Evolutionary conservation across 2,329 filamentous ascomycete genomes (phyloP), one percentile per base, ranked within the genome.

Genomic region (Metarhizium humberi): DNA sequence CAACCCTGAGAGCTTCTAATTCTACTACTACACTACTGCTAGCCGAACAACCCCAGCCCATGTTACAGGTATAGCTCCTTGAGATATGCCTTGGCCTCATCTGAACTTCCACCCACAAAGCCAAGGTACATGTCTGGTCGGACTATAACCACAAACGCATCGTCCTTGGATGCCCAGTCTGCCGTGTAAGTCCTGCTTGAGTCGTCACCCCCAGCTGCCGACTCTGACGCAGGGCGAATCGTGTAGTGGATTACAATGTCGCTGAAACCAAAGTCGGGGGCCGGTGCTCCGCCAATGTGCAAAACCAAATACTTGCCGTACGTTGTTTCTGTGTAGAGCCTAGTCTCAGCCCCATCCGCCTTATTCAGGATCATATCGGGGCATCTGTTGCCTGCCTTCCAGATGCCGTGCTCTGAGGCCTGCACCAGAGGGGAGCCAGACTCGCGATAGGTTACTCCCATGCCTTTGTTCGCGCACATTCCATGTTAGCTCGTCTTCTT

Each of bases 121-220:
- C 70, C 71, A 56, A 73, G 66, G 51, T 74, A 74, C 71, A 73
- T 71, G 56, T 74, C 71, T 14, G 71, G 71, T 13, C 71, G 64
- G 20, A 74, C 67, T 3, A 74, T 64, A 3, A 72, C 68, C 4
- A 61, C 58, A 45, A 65, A 68, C 4, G 58, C 50, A 40, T 70
- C 67, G 3, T 60, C 61, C 1, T 59, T 36, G 2, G 53, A 52
- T 32, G 67, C 63, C 61, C 66, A 66, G 25, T 69, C 67, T 2
- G 69, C 69, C 4, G 50, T 61, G 55, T 68, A 73, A 1, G 55
- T 51, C 18, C 56, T 55, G 6, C 25, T n/a, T n/a, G 29, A 50
- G 11, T 48, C 43, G 10, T 20, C 46, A 29, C 13, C 6, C n/a
- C 18, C 32, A 43, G 32, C 30, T 7, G 34, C 13, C 20, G 25